Evolutionary conservation across 2,329 filamentous ascomycete species (phyloP).

Genomic region (Thermoascus crustaceus): DNA sequence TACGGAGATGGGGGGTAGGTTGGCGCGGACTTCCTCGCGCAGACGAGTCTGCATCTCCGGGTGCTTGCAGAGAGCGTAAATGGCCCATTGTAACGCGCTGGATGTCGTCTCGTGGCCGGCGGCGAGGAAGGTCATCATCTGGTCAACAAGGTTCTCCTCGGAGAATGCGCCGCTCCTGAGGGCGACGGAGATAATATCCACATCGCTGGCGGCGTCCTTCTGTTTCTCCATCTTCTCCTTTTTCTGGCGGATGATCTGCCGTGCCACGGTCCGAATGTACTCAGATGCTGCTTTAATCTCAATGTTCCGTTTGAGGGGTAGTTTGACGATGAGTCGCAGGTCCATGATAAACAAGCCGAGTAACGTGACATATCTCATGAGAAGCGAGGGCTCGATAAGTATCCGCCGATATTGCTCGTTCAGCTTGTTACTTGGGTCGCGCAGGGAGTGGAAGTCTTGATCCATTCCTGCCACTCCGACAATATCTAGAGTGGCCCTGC

Average conservation of each 20-base stretch:
- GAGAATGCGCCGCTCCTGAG: conserved; percentile 66
- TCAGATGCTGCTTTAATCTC: conserved; percentile 49
- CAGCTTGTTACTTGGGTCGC: conserved; percentile 52
- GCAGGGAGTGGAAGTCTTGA: conserved; percentile 59
- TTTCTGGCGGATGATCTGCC: conserved; percentile 63
- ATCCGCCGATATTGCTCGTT: conserved; percentile 31
- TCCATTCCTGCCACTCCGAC: conserved; percentile 66
- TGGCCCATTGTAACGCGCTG: conserved; percentile 65
- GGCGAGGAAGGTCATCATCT: conserved; percentile 83
- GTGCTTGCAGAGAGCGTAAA: conserved; percentile 60
- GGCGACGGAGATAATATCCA: conserved; percentile 75
- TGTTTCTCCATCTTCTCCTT: conserved; percentile 43
- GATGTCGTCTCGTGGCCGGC: conserved; percentile 77
- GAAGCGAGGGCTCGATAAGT: conserved; percentile 11
- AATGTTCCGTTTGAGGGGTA: conserved; percentile 67
- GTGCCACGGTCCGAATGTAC: conserved; percentile 58
- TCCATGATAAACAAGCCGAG: conserved; percentile 55
- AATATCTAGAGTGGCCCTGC: conserved; percentile 64
- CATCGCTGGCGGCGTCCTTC: conserved; percentile 30
- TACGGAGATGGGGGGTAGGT: conserved; percentile 47
- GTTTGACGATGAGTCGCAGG: conserved; percentile 47
- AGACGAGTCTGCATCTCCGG: conserved; percentile 59
- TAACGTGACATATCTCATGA: conserved; percentile 45
- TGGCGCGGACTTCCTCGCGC: conserved; percentile 57
- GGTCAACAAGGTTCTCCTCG: conserved; percentile 74